These are phyloP conservation scores for Ceratobasidium sp. DNA, from an alignment of 1,284 basidiomycete genomes.

Conservation along the genomic window DNA sequence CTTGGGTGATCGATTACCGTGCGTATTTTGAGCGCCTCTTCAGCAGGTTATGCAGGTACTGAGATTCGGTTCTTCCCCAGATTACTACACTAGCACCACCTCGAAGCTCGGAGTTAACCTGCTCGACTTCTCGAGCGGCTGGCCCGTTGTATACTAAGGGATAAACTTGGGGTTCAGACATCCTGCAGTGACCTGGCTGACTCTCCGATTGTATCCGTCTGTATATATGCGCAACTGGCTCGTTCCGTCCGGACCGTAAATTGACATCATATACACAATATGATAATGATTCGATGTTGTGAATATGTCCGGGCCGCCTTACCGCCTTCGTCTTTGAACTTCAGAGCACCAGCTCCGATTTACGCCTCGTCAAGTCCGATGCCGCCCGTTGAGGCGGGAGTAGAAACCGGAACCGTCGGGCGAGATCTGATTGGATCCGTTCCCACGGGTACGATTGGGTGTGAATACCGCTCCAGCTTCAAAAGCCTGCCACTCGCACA, in stretches of 20 bases:
- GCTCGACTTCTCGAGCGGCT: conserved; percentile 49
- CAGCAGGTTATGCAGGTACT: conserved; percentile 50
- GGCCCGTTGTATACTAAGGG: conserved; percentile 48
- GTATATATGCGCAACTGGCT: conserved; percentile 19
- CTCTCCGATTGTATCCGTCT: conserved; percentile 35
- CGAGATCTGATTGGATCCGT: conserved; percentile 2
- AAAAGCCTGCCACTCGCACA: conserved; percentile 37
- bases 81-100: conserved; percentile 65
- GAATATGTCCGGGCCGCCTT: conserved; percentile 13
- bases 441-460: conserved; percentile 40
- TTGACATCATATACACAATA: not conserved
- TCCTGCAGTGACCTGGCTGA: conserved; percentile 37
- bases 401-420: conserved; percentile 1
- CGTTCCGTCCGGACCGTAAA: conserved; percentile 43
- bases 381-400: conserved; percentile 7
- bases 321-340: not conserved
- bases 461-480: conserved; percentile 27
- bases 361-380: conserved; percentile 27
- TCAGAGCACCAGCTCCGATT: conserved; percentile 12
- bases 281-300: not conserved
- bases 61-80: conserved; percentile 49
- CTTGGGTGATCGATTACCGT: conserved; percentile 63
- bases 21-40: conserved; percentile 49
- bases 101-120: conserved; percentile 51
- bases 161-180: conserved; percentile 20